Percentiles rank a stretch among this genome's conserved stretches.
phyloP scores from a whole-genome alignment of 371 early-diverging fungal species.

The Nematocida ironsii region DNA sequence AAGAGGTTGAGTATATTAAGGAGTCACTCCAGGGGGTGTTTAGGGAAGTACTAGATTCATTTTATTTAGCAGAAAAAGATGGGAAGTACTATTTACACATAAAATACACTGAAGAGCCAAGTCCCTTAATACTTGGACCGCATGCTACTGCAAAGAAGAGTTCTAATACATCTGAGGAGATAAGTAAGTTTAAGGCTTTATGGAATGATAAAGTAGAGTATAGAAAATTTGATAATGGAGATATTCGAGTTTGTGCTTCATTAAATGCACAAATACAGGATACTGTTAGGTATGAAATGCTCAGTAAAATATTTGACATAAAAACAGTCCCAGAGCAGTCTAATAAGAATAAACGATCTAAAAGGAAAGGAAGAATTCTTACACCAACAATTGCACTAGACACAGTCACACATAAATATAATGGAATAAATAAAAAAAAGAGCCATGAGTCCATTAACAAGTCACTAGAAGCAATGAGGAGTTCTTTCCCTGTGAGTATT shows the following conservation, averaged over 20 bases:
- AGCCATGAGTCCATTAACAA: conserved; percentile 1
- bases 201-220: conserved; percentile 44
- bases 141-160: not conserved
- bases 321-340: not conserved
- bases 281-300: conserved; percentile 31
- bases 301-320: conserved; percentile 19
- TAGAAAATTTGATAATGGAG: conserved; percentile 42
- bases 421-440: not conserved
- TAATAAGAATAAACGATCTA: not conserved
- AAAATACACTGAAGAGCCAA: conserved; percentile 24
- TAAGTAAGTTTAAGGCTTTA: conserved; percentile 5
- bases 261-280: not conserved
- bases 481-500: conserved; percentile 17
- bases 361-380: conserved; percentile 25
- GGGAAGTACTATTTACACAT: conserved; percentile 34
- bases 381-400: conserved; percentile 34
- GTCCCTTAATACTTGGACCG: conserved; percentile 13
- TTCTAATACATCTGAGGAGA: not conserved
- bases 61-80: conserved; percentile 2
- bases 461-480: conserved; percentile 1
- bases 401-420: not conserved
- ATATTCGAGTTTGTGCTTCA: conserved; percentile 38
- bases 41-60: conserved; percentile 20
- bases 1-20: conserved; percentile 10
- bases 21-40: not conserved